Percentiles rank a stretch among this genome's conserved stretches.
These are phyloP conservation scores for Anthoceros angustus DNA, from an alignment of 225 moss, liverwort and hornwort genomes.

Conservation along the genomic window DNA sequence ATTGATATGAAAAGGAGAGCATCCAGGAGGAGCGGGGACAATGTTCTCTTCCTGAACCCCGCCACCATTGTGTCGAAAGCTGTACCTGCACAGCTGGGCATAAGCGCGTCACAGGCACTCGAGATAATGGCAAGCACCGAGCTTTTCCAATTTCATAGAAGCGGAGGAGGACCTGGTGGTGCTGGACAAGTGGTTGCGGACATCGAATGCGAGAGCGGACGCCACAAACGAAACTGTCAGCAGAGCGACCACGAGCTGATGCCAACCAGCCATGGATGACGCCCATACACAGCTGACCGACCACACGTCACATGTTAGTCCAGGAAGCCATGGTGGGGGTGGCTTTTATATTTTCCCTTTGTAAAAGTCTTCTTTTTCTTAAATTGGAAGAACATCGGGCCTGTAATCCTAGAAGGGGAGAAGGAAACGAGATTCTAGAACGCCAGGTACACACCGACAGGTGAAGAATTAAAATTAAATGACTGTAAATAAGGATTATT, in stretches of 20 bases:
- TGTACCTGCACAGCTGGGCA: constrained; percentile 35
- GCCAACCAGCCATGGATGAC: too few species aligned
- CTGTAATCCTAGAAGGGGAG: too few species aligned
- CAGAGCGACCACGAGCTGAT: background rate
- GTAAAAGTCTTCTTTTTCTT: too few species aligned
- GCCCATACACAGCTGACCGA: too few species aligned
- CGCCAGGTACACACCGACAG: too few species aligned
- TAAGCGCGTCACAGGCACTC: background rate
- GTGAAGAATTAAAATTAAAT: too few species aligned
- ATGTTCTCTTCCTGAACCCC: constrained; percentile 17
- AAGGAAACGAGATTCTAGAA: too few species aligned
- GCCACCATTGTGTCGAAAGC: constrained; percentile 27
- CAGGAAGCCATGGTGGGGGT: too few species aligned
- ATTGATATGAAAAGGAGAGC: constrained; percentile 66
- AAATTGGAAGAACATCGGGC: too few species aligned
- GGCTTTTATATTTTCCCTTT: too few species aligned
- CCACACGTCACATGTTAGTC: too few species aligned
- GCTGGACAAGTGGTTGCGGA: background rate
- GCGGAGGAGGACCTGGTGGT: background rate
- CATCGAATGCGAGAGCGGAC: background rate
- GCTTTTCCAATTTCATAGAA: background rate
- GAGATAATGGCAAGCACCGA: background rate
- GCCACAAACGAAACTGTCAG: background rate
- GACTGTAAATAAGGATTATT: too few species aligned
- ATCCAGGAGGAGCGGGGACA: constrained; percentile 30